A percentile compares a stretch with the other conserved stretches of the same genome.
These are phyloP conservation scores for Theobroma cacao DNA, from an alignment of 345 rosid genomes.

Conservation along the genomic window DNA sequence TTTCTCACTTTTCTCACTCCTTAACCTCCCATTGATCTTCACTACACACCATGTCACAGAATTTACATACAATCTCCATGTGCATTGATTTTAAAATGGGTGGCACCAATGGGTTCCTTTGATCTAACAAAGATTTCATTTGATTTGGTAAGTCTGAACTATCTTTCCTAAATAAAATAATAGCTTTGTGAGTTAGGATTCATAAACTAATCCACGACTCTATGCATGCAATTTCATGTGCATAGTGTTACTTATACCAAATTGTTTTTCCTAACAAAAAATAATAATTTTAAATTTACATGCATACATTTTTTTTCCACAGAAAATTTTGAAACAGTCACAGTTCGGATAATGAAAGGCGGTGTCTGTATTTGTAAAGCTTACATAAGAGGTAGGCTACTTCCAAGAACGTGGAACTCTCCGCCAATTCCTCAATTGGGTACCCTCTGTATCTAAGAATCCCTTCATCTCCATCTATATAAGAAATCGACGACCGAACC, in stretches of 20 bases:
- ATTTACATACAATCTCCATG: neutral
- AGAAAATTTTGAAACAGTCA: neutral
- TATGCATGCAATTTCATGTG: neutral
- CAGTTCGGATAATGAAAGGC: neutral
- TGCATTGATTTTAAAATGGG: no score
- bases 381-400: conserved; percentile 72
- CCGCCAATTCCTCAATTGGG: conserved; percentile 83
- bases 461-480: conserved; percentile 96
- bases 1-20: neutral
- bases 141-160: neutral
- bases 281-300: neutral
- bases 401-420: conserved; percentile 67
- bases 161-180: neutral
- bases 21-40: neutral
- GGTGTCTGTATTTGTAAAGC: neutral
- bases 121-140: neutral
- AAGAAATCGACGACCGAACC: conserved; percentile 76
- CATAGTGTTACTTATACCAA: neutral
- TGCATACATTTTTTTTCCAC: neutral
- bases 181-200: neutral
- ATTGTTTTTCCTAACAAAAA: neutral
- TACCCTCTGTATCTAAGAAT: conserved; percentile 81
- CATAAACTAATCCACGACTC: neutral
- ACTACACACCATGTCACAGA: neutral
- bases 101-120: neutral